These are phyloP conservation scores for Raffaelea albimanens DNA, from an alignment of 2,329 filamentous ascomycete genomes.

Conservation along the genomic window DNA sequence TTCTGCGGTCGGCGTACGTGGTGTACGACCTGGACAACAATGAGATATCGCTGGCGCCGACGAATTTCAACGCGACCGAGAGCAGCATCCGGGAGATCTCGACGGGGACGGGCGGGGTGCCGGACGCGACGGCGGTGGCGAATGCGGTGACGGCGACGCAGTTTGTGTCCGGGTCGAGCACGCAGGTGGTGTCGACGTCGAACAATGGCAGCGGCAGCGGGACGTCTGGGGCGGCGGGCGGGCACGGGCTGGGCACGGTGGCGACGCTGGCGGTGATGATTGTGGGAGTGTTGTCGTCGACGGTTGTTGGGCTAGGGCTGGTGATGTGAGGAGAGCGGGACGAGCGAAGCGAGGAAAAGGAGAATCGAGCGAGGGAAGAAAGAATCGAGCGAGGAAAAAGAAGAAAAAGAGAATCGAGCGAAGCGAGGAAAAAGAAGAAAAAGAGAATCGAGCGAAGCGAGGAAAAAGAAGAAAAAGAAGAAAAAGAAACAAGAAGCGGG, in stretches of 20 bases:
- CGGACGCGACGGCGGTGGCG: slow-evolving; percentile 40
- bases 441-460: too few relatives aligned
- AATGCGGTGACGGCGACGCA: slow-evolving; percentile 40
- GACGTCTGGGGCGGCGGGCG: not conserved
- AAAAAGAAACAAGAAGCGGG: too few relatives aligned
- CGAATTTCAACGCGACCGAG: slow-evolving; percentile 47
- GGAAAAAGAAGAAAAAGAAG: too few relatives aligned
- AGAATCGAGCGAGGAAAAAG: too few relatives aligned
- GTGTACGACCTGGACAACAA: slow-evolving; percentile 68
- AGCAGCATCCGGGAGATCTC: slow-evolving; percentile 46
- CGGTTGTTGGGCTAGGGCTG: slow-evolving; percentile 5
- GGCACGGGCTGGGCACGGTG: too few relatives aligned
- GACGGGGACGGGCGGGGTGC: slow-evolving; percentile 37
- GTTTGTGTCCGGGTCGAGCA: slow-evolving; percentile 21
- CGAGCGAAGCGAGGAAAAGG: slow-evolving; percentile 5
- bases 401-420: too few relatives aligned
- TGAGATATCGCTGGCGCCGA: slow-evolving; percentile 61
- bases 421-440: too few relatives aligned
- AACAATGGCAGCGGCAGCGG: not conserved
- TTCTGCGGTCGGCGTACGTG: slow-evolving; percentile 64
- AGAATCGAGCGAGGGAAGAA: too few relatives aligned
- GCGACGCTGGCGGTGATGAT: too few relatives aligned
- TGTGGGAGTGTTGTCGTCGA: slow-evolving; percentile 3
- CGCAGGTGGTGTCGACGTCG: not conserved
- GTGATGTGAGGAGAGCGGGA: slow-evolving; percentile 28